Evolutionary conservation across 176 grass and related monocot species (phyloP).

Genomic region (Musa schizocarpa): DNA sequence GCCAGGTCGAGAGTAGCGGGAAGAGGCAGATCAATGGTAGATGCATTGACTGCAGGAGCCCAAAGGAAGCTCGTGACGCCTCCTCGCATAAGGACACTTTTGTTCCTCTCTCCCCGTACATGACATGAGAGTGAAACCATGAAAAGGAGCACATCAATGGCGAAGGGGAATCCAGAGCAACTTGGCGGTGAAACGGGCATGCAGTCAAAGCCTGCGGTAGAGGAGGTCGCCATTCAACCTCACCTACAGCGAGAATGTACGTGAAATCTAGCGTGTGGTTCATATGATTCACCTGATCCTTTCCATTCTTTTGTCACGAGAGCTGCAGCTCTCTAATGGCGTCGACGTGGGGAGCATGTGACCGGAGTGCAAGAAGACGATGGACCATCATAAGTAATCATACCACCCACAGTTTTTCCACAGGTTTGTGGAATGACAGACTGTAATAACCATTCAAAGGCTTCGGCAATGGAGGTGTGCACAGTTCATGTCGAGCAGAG

Average conservation of each 20-base stretch:
- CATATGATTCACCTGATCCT: neutral
- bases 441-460: too few relatives aligned
- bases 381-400: neutral
- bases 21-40: too few relatives aligned
- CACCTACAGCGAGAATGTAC: neutral
- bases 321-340: neutral
- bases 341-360: neutral
- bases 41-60: neutral
- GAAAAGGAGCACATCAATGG: too few relatives aligned
- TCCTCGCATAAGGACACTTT: neutral
- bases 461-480: too few relatives aligned
- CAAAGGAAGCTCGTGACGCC: neutral
- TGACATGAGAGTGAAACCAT: neutral
- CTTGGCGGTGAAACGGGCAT: too few relatives aligned
- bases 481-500: too few relatives aligned
- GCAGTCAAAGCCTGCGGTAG: neutral
- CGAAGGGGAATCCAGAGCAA: too few relatives aligned
- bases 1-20: too few relatives aligned
- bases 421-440: too few relatives aligned
- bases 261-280: neutral
- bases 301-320: conserved; percentile 3
- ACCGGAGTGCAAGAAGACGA: neutral
- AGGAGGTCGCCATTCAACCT: too few relatives aligned
- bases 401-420: neutral
- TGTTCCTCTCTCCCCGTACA: neutral